These are phyloP conservation scores for Alternaria metachromatica DNA, from an alignment of 2,329 filamentous ascomycete species.

Conservation along the genomic window DNA sequence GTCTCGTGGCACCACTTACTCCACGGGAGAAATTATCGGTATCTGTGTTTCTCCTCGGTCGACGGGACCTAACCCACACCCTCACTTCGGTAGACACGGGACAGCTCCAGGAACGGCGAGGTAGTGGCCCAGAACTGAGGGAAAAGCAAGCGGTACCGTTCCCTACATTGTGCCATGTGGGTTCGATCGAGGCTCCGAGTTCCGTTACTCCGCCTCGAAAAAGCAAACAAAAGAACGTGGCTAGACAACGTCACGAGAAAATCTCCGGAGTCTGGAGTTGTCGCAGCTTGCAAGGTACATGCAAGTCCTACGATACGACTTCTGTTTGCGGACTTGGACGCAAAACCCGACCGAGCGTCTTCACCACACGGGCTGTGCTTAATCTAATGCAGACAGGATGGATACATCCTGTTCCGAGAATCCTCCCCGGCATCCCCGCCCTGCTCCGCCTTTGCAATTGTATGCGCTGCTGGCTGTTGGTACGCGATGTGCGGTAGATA, in stretches of 20 bases:
- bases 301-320: neutral
- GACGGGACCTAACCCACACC: neutral
- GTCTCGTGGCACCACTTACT: neutral
- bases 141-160: conserved; percentile 10
- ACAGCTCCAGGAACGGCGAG: neutral
- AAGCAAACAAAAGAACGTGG: neutral
- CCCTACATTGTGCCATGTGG: neutral
- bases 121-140: neutral
- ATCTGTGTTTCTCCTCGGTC: conserved; percentile 1
- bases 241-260: neutral
- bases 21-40: neutral
- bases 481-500: neutral
- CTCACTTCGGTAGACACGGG: neutral
- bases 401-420: conserved; percentile 11
- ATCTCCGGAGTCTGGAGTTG: neutral
- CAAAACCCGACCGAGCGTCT: neutral
- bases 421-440: conserved; percentile 2
- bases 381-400: conserved; percentile 1
- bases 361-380: conserved; percentile 3
- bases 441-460: neutral
- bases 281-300: neutral
- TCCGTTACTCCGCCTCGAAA: neutral
- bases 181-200: conserved; percentile 1
- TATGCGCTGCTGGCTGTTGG: neutral
- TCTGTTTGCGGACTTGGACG: neutral